Percentiles rank a stretch among this genome's conserved stretches.
phyloP scores from a whole-genome alignment of 441 rosid species.

The Erodium moschatum region DNA sequence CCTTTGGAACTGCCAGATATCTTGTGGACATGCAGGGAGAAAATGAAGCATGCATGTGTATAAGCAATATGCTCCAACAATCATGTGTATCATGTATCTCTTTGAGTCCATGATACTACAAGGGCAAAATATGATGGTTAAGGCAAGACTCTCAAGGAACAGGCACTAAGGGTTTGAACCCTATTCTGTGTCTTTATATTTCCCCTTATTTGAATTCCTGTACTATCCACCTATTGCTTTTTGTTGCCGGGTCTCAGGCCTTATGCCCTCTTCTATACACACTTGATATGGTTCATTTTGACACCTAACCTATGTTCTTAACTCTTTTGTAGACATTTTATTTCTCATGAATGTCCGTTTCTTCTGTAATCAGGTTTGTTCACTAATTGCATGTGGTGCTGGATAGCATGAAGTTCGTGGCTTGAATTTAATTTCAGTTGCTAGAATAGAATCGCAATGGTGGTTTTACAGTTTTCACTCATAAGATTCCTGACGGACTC shows the following conservation, averaged over 20 bases:
- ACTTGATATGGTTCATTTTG: not conserved
- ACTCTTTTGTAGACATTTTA: slow-evolving; percentile 2
- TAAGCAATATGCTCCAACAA: not conserved
- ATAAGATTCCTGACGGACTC: slow-evolving; percentile 29
- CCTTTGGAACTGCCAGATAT: not conserved
- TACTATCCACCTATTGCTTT: not conserved
- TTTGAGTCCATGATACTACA: not conserved
- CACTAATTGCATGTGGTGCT: not conserved
- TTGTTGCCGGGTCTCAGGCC: not conserved
- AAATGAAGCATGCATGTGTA: slow-evolving; percentile 6
- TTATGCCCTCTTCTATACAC: too few species aligned
- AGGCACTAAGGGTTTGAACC: not conserved
- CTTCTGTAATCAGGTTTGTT: slow-evolving; percentile 5
- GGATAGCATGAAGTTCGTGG: slow-evolving; percentile 6
- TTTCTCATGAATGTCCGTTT: slow-evolving; percentile 1
- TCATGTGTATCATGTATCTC: not conserved
- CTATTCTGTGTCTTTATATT: not conserved
- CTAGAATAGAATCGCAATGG: slow-evolving; percentile 27
- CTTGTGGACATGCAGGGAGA: slow-evolving; percentile 10
- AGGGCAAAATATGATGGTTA: not conserved
- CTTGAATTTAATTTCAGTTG: not conserved
- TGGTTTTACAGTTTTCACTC: slow-evolving; percentile 33
- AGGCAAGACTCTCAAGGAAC: not conserved
- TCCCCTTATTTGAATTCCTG: not conserved
- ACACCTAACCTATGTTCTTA: not conserved